phyloP scores from a whole-genome alignment of 2,329 filamentous ascomycete genomes.

The Pyricularia pennisetigena region DNA sequence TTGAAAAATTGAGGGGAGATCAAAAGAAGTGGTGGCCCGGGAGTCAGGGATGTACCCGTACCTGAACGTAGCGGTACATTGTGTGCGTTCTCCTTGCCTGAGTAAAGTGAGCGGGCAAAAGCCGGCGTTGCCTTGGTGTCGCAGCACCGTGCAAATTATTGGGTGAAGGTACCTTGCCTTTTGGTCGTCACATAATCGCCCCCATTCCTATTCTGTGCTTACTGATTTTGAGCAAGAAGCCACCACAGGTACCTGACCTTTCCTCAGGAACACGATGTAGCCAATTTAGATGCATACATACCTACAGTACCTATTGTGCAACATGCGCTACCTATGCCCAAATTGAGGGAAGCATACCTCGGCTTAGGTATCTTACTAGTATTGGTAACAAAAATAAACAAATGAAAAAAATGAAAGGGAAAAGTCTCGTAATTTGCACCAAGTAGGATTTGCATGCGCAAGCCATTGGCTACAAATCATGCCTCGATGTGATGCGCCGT shows the following conservation, averaged over 20 bases:
- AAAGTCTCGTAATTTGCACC: too few relatives aligned
- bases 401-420: too few relatives aligned
- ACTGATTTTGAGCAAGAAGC: neutral
- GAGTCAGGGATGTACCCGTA: neutral
- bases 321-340: too few relatives aligned
- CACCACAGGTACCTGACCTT: neutral
- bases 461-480: neutral
- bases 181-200: neutral
- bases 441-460: neutral
- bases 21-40: neutral
- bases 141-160: neutral
- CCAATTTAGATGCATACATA: neutral
- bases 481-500: neutral
- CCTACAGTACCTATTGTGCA: too few relatives aligned
- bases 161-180: neutral
- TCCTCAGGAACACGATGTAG: neutral
- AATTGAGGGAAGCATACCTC: too few relatives aligned
- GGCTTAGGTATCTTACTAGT: neutral
- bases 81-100: neutral
- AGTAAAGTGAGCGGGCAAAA: neutral
- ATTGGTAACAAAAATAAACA: neutral
- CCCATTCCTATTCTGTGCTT: neutral
- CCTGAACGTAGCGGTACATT: neutral
- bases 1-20: neutral
- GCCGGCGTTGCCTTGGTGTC: neutral